Base-by-base conservation (phyloP, 1,284 basidiomycete species). In the Vanrija pseudolonga region DNA sequence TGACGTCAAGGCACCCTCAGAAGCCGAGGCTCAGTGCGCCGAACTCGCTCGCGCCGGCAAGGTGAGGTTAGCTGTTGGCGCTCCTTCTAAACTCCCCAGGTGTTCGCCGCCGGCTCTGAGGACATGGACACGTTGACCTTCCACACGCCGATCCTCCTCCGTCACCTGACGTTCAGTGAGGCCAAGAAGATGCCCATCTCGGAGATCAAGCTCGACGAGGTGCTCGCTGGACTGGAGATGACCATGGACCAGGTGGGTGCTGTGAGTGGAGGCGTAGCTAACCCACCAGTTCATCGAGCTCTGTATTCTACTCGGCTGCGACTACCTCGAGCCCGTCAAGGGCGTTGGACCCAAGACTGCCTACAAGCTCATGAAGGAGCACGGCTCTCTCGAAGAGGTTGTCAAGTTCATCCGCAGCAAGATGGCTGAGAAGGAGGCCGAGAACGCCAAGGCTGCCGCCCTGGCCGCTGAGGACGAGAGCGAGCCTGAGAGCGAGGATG, bases 81-180 rank as follows among this genome's bases (percentile, higher is more conserved):
- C 0, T 9, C 39, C 24, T 9, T 11, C 43, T 50, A 28, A 46
- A 48, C 46, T 47, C 32, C 50, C 3, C 65, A 91, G 89, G 90
- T 97, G 19, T 98, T 89, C 69, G 96, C 90, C 0, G 94, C 94
- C 5, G 96, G 96, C 6, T 97, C 93, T 0, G 96, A 98, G 77
- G 96, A 99, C 73, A 99, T 99, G 96, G 96, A 98, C 69, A 99
- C 96, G 3, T 84, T 99, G 42, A 99, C 96, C 0, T 99, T 99
- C 79, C 83, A 85, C 63, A 80, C 95, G 1, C 94, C 95, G 0
- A 87, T 96, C 50, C 81, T 99, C 9, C 87, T 90, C 62, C 90
- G 95, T 45, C 95, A 98, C 76, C 84, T 99, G 50, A 99, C 96
- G 7, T 97, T 98, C 75, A 94, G 90, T n/a, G 96, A 98, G 73